These are phyloP conservation scores for Hypomyces rosellus DNA, from an alignment of 2,329 filamentous ascomycete genomes.

Conservation along the genomic window DNA sequence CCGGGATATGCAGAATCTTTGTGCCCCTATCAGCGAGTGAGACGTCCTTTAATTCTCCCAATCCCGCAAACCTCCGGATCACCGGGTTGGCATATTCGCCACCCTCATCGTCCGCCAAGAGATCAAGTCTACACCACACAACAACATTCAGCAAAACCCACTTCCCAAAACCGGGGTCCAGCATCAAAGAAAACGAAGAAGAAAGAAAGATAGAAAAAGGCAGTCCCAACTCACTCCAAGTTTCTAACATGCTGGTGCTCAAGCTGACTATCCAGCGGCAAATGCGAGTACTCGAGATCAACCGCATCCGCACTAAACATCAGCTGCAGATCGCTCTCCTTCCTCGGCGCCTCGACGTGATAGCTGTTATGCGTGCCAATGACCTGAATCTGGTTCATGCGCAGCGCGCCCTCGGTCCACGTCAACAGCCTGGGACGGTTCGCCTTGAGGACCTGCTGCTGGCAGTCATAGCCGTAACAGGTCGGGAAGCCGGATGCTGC, in stretches of 20 bases:
- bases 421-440: not conserved
- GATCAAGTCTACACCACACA: conserved; percentile 26
- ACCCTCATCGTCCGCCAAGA: conserved; percentile 42
- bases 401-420: conserved; percentile 24
- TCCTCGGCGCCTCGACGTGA: conserved; percentile 37
- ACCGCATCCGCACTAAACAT: conserved; percentile 28
- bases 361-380: conserved; percentile 47
- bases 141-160: no score
- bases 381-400: conserved; percentile 47
- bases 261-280: conserved; percentile 37
- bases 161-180: no score
- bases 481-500: not conserved
- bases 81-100: conserved; percentile 40
- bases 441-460: not conserved
- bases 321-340: conserved; percentile 35
- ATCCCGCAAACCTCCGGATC: conserved; percentile 33
- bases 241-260: conserved; percentile 39
- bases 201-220: not conserved
- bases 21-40: conserved; percentile 36
- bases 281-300: conserved; percentile 43
- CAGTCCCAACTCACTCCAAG: conserved; percentile 28
- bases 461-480: not conserved
- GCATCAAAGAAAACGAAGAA: no score
- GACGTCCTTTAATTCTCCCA: conserved; percentile 31
- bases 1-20: conserved; percentile 46